Conservation (phyloP, 2,329 filamentous ascomycete species). For the Blastomyces gilchristii region DNA sequence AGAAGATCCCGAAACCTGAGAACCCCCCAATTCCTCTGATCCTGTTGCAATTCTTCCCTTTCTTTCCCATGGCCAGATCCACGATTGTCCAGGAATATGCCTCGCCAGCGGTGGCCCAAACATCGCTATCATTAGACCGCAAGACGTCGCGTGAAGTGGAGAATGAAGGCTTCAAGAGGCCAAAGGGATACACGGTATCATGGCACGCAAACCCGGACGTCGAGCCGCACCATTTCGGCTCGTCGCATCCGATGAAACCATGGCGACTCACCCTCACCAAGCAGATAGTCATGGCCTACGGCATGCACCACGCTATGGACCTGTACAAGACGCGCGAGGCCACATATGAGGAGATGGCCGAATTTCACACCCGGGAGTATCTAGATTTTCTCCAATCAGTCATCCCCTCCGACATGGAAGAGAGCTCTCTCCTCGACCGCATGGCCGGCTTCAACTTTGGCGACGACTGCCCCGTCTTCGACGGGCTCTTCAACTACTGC, state of each 20-base stretch:
- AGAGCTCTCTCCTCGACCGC: conserved; percentile 46
- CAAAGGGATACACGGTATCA: conserved; percentile 81
- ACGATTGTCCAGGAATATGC: conserved; percentile 43
- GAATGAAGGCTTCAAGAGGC: conserved; percentile 60
- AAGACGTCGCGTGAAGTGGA: conserved; percentile 47
- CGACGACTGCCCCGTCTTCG: conserved; percentile 92
- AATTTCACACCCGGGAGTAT: conserved; percentile 83
- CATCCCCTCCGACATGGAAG: conserved; percentile 59
- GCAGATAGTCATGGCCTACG: conserved; percentile 86
- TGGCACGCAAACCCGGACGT: conserved; percentile 93
- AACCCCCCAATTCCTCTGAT: not conserved
- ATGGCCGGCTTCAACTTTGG: conserved; percentile 72
- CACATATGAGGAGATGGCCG: conserved; percentile 73
- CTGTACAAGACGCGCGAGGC: conserved; percentile 76
- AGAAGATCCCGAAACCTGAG: not conserved
- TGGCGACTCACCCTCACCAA: conserved; percentile 95
- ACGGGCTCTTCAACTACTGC: conserved; percentile 90
- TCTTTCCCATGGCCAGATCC: conserved; percentile 31
- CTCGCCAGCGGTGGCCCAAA: conserved; percentile 25
- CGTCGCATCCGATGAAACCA: conserved; percentile 97
- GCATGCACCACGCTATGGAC: conserved; percentile 95
- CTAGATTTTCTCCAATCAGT: conserved; percentile 75
- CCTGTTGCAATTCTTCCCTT: too few species aligned
- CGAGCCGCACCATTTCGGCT: conserved; percentile 93
- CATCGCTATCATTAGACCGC: conserved; percentile 39